These are phyloP conservation scores for Linum tenue DNA, from an alignment of 345 rosid species.

Conservation along the genomic window DNA sequence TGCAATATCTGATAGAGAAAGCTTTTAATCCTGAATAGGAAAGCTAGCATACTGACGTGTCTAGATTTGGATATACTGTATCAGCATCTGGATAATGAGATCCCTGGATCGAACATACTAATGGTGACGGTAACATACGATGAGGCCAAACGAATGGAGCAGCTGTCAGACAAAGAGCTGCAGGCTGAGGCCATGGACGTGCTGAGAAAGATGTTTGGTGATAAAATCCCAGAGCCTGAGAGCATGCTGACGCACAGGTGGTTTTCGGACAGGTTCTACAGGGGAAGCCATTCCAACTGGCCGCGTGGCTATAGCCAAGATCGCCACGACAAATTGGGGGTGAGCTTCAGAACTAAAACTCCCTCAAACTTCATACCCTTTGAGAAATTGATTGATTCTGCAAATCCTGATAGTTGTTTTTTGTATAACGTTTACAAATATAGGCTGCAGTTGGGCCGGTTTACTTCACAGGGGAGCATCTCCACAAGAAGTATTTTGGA, in stretches of 20 bases:
- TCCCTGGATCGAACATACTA: slow-evolving; percentile 17
- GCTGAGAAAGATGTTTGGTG: slow-evolving; percentile 15
- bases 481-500: no score
- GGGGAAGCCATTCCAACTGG: slow-evolving; percentile 18
- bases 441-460: no score
- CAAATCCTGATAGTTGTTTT: no score
- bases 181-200: slow-evolving; percentile 13
- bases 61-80: neutral
- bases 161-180: slow-evolving; percentile 1
- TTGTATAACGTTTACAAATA: no score
- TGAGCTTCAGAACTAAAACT: neutral
- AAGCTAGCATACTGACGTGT: no score
- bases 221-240: slow-evolving; percentile 8
- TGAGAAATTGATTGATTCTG: no score
- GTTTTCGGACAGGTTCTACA: slow-evolving; percentile 15
- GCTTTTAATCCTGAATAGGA: no score
- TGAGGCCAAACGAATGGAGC: slow-evolving; percentile 18
- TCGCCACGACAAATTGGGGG: slow-evolving; percentile 12
- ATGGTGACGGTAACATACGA: slow-evolving; percentile 16
- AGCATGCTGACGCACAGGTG: slow-evolving; percentile 17
- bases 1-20: no score
- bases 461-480: no score
- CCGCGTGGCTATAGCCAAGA: slow-evolving; percentile 8
- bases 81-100: slow-evolving; percentile 15
- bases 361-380: no score